phyloP scores from a whole-genome alignment of 1,284 basidiomycete species.

The Pulveroboletus ridleyi region DNA sequence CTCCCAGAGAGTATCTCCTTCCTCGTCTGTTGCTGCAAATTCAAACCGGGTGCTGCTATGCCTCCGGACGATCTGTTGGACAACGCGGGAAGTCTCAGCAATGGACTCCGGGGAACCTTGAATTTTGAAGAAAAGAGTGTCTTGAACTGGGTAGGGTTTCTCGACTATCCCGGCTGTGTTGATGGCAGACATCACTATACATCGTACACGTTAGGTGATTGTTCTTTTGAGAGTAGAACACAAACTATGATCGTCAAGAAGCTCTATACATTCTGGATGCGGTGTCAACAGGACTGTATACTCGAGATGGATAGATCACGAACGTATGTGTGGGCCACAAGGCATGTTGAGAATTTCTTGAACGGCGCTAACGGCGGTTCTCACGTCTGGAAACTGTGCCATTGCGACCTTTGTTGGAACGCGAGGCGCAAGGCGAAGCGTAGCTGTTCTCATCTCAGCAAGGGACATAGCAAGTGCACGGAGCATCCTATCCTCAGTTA shows the following conservation, averaged over 20 bases:
- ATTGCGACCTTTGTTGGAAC: slow-evolving; percentile 79
- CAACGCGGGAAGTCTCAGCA: slow-evolving; percentile 62
- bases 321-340: slow-evolving; percentile 63
- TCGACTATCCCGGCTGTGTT: slow-evolving; percentile 68
- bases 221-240: slow-evolving; percentile 3
- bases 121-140: slow-evolving; percentile 92
- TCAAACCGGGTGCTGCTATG: slow-evolving; percentile 77
- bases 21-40: slow-evolving; percentile 79
- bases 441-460: slow-evolving; percentile 50
- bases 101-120: slow-evolving; percentile 76
- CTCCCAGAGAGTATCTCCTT: slow-evolving; percentile 87
- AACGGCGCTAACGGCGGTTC: slow-evolving; percentile 75
- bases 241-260: slow-evolving; percentile 76
- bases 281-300: slow-evolving; percentile 31
- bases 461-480: not conserved
- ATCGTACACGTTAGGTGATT: slow-evolving; percentile 4
- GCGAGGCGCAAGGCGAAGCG: slow-evolving; percentile 79
- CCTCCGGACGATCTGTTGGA: slow-evolving; percentile 67
- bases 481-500: slow-evolving; percentile 67
- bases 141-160: slow-evolving; percentile 71
- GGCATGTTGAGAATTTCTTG: slow-evolving; percentile 79
- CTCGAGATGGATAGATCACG: slow-evolving; percentile 27
- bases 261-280: slow-evolving; percentile 77
- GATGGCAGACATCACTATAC: slow-evolving; percentile 78
- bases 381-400: slow-evolving; percentile 72